Evolutionary conservation across 495 filamentous ascomycete species (phyloP).

Genomic region (Aspergillus sparsus): DNA sequence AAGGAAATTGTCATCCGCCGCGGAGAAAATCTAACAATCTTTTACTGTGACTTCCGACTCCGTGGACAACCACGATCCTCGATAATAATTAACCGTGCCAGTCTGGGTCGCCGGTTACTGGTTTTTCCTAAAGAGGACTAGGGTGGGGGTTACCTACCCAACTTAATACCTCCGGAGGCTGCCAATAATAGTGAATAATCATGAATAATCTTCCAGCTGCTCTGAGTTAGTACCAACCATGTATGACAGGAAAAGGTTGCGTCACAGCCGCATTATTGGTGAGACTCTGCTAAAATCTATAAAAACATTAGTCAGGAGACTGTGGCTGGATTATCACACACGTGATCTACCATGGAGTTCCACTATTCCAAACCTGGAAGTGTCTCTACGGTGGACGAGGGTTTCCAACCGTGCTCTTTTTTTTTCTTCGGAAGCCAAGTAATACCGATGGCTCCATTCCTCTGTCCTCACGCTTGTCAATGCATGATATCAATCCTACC

Average conservation of each 20-base stretch:
- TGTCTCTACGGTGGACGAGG: neutral
- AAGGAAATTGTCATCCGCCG: conserved; percentile 8
- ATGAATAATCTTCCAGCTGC: no score
- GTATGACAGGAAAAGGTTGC: neutral
- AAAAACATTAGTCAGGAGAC: neutral
- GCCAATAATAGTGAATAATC: no score
- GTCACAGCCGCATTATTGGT: neutral
- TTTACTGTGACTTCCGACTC: conserved; percentile 9
- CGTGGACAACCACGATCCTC: conserved; percentile 5
- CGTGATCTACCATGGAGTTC: neutral
- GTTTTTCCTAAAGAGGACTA: conserved; percentile 23
- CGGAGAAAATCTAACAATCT: conserved; percentile 13
- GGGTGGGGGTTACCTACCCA: conserved; percentile 25
- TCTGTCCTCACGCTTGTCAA: neutral
- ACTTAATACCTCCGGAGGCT: neutral
- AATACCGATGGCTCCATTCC: neutral
- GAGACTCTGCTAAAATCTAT: neutral
- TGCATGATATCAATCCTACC: neutral
- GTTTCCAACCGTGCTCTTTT: neutral
- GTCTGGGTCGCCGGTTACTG: conserved; percentile 25
- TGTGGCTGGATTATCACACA: neutral
- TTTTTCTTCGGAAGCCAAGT: neutral
- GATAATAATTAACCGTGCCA: conserved; percentile 8
- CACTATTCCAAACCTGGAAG: neutral
- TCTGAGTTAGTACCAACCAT: neutral